These are phyloP conservation scores for Ensete glaucum DNA, from an alignment of 176 grass and related monocot genomes.

Conservation along the genomic window DNA sequence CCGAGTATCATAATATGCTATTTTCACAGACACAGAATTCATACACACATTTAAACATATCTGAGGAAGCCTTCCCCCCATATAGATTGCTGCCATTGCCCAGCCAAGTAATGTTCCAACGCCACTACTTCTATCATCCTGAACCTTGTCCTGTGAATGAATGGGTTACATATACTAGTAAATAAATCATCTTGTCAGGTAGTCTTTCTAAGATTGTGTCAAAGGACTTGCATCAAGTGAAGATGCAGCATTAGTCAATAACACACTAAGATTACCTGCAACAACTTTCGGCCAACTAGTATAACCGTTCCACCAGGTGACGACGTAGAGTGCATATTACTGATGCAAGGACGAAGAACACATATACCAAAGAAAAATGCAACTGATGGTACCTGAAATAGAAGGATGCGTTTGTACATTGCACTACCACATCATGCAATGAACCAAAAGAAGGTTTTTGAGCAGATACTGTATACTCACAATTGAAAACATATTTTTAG, in stretches of 20 bases:
- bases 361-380: conserved; percentile 35
- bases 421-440: neutral
- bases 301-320: conserved; percentile 47
- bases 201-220: neutral
- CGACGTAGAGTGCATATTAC: conserved; percentile 21
- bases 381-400: conserved; percentile 63
- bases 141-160: conserved; percentile 1
- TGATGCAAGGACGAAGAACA: conserved; percentile 38
- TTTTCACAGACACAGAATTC: neutral
- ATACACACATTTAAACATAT: conserved; percentile 33
- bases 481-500: neutral
- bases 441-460: neutral
- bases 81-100: conserved; percentile 84
- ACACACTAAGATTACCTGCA: conserved; percentile 27
- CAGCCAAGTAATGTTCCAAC: conserved; percentile 85
- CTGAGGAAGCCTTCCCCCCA: conserved; percentile 89
- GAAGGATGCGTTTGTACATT: neutral
- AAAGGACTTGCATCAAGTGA: neutral
- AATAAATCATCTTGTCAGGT: neutral
- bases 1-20: neutral
- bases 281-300: conserved; percentile 53
- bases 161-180: neutral
- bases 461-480: neutral
- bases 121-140: conserved; percentile 35
- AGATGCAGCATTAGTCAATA: neutral